Evolutionary conservation across 768 basidiomycete species (phyloP).

Genomic region (Austroboletus festivus): DNA sequence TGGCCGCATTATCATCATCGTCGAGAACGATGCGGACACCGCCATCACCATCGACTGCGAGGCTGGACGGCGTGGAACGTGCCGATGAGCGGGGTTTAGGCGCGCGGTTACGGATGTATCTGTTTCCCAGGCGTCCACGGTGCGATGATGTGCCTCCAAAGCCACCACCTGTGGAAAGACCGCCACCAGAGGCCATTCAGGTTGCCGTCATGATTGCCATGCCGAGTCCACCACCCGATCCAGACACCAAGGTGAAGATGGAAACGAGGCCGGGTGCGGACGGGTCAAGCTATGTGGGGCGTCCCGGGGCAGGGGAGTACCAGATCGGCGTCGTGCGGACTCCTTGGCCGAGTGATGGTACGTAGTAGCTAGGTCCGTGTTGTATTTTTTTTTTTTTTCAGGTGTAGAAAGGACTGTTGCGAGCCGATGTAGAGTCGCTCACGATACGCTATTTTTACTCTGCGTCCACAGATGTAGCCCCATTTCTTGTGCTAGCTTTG

Average conservation of each 20-base stretch:
- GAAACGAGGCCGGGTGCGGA: too few species aligned
- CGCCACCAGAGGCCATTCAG: conserved; percentile 29
- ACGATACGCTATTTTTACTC: too few species aligned
- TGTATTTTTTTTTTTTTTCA: not conserved
- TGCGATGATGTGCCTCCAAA: conserved; percentile 2
- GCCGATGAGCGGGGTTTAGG: not conserved
- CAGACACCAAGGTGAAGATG: too few species aligned
- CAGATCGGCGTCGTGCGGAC: conserved; percentile 44
- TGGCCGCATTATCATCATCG: too few species aligned
- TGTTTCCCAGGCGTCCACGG: conserved; percentile 5
- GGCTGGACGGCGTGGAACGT: not conserved
- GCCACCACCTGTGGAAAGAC: conserved; percentile 10
- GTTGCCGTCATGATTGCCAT: conserved; percentile 47
- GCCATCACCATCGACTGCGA: too few species aligned
- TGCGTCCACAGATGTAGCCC: not conserved
- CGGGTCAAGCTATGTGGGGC: conserved; percentile 3
- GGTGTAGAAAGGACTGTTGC: not conserved
- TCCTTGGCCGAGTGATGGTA: conserved; percentile 28
- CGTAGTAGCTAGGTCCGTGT: not conserved
- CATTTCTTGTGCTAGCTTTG: not conserved
- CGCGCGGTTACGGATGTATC: conserved; percentile 5
- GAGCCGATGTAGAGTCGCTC: not conserved
- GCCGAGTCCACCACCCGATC: conserved; percentile 30
- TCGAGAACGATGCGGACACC: not conserved
- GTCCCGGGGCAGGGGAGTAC: conserved; percentile 31